Evolutionary conservation across 331 rosid genomes (phyloP), one percentile per base, ranked within the genome.

Genomic region (Quercus lobata): DNA sequence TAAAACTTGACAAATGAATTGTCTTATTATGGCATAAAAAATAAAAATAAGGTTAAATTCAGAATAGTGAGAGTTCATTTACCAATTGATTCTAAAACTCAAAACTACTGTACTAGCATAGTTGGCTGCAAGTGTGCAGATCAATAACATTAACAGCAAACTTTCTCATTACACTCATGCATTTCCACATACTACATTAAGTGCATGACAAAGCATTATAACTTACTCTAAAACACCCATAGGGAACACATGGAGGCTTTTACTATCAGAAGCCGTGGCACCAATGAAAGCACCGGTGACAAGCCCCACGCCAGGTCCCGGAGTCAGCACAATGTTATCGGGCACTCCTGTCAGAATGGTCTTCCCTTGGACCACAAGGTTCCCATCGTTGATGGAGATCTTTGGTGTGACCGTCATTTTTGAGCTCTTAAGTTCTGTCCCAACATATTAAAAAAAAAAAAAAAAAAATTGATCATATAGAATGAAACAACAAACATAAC

Each of bases 281-380:
- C 99, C 99, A 69, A 96, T 66, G 29, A 96, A 93, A 7, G 94
- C 89, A 27, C 99, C 97, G 14, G 93, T 85, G 32, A 87, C 86
- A 16, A 90, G 98, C 7, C 97, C 97, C n/a, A 56, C 82, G 6
- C 91, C 92, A 0, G 90, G 83, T 10, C 89, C 96, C 1, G 97
- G 94, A 21, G 89, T 93, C 35, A 93, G 77, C 61, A 91, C 90
- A 84, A 96, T 82, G 80, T 92, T 96, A 78, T 92, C 94, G 0
- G 97, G 94, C n/a, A 93, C 91, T 52, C 99, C 97, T 4, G 87
- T 93, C 21, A 96, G 73, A 76, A 93, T 86, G 84, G 91, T 91
- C 90, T 90, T 93, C 25, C 97, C 99, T 35, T 93, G 97, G 46
- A 93, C 98, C 85, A 96, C 94, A 74, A 96, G 83, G 80, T 89